Evolutionary conservation across 495 filamentous ascomycete genomes (phyloP).

Genomic region (Aspergillus heteromorphus): DNA sequence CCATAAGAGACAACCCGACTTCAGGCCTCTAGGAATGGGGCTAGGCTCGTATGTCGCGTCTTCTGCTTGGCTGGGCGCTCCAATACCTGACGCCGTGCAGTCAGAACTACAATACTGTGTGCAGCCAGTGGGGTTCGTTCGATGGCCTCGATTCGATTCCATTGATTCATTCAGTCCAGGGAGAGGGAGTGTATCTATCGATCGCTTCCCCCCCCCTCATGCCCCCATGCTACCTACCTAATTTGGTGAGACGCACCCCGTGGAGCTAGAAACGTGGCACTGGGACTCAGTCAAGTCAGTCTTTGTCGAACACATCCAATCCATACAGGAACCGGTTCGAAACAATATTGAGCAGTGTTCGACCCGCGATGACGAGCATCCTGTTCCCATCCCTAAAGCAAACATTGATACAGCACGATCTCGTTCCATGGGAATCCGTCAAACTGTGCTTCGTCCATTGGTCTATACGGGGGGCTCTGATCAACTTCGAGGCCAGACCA

Average conservation of each 20-base stretch:
- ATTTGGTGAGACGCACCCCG: not conserved
- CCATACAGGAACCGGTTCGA: not conserved
- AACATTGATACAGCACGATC: not conserved
- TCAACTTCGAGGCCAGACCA: not conserved
- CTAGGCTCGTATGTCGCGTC: not conserved
- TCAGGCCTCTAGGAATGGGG: not conserved
- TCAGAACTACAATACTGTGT: constrained; percentile 9
- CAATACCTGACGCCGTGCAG: constrained; percentile 4
- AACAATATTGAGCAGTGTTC: not conserved
- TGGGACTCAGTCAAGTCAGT: not conserved
- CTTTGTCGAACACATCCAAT: not conserved
- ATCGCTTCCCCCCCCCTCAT: not conserved
- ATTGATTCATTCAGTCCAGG: not conserved
- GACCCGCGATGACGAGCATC: not conserved
- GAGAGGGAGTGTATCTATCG: not conserved
- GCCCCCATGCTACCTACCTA: too few species aligned
- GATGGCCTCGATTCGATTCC: not conserved
- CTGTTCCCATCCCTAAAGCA: too few species aligned
- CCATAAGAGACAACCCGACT: constrained; percentile 1
- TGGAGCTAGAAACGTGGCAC: not conserved
- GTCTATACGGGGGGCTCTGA: not conserved
- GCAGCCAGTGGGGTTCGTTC: not conserved
- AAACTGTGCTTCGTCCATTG: not conserved
- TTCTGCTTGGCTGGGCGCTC: constrained; percentile 11
- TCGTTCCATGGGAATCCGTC: not conserved